These are phyloP conservation scores for Globisporangium apiculatum DNA, from an alignment of 352 stramenopile genomes.

Conservation along the genomic window DNA sequence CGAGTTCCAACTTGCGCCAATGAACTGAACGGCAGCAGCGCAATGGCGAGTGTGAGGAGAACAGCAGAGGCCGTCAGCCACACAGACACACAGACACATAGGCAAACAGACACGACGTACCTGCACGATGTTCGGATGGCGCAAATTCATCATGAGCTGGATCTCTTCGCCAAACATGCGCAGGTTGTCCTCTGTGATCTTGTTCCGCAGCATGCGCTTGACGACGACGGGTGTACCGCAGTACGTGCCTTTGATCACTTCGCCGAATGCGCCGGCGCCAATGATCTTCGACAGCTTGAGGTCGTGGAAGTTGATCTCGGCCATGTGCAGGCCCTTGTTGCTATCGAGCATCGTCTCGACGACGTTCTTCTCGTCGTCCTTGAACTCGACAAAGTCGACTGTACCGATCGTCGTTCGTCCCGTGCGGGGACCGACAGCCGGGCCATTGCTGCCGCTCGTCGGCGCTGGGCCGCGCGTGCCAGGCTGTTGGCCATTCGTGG, in stretches of 20 bases:
- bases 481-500: not conserved
- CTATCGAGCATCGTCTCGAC: conserved; percentile 86
- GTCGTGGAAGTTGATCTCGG: conserved; percentile 87
- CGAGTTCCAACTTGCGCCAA: conserved; percentile 87
- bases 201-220: conserved; percentile 86
- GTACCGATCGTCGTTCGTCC: conserved; percentile 23
- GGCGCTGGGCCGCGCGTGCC: not conserved
- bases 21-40: conserved; percentile 44
- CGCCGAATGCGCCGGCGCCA: conserved; percentile 74
- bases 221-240: conserved; percentile 84
- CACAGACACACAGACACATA: not conserved
- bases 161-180: conserved; percentile 88
- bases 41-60: not conserved
- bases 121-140: conserved; percentile 85
- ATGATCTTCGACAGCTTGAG: conserved; percentile 88
- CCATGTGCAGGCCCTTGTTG: conserved; percentile 83
- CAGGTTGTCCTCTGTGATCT: conserved; percentile 86
- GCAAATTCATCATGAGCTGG: conserved; percentile 88
- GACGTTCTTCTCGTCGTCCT: conserved; percentile 82
- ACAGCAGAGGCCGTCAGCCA: not conserved
- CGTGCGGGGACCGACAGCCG: not conserved
- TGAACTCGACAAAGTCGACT: conserved; percentile 81
- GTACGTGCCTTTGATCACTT: conserved; percentile 88
- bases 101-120: conserved; percentile 11
- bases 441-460: not conserved